Conservation (phyloP, 306 rosid genomes). For the Pachyrhizus erosus region DNA sequence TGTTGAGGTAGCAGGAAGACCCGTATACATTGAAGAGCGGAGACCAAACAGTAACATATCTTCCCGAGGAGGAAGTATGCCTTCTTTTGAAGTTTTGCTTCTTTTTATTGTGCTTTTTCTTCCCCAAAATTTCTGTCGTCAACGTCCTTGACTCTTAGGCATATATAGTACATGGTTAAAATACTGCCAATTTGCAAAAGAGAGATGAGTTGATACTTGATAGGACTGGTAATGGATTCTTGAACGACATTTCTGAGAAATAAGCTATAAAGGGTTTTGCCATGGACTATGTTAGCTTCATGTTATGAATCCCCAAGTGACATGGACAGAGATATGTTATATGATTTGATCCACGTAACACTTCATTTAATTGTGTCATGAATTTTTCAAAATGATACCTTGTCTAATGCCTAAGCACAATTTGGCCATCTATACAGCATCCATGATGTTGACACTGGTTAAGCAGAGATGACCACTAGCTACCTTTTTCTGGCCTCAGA, state of each 20-base stretch:
- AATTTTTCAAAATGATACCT: background rate
- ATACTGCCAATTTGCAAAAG: background rate
- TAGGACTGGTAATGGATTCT: background rate
- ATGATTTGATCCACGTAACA: no score
- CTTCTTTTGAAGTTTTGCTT: background rate
- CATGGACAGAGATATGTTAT: background rate
- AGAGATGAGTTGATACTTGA: conserved; percentile 1
- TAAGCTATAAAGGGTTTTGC: no score
- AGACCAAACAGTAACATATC: conserved; percentile 79
- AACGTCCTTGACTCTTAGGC: background rate
- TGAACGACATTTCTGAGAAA: background rate
- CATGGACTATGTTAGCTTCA: no score
- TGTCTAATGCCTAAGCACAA: background rate
- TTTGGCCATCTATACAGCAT: background rate
- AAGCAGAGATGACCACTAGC: background rate
- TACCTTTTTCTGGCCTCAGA: background rate
- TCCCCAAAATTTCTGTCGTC: background rate
- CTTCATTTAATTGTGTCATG: no score
- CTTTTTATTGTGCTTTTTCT: background rate
- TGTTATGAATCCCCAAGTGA: background rate
- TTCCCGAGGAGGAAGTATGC: conserved; percentile 72
- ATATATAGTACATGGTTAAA: background rate
- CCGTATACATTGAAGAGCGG: conserved; percentile 81
- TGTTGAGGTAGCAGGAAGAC: conserved; percentile 72
- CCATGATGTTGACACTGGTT: background rate